A percentile compares a stretch with the other conserved stretches of the same genome.
These are phyloP conservation scores for Hypoxylon sp. DNA, from an alignment of 2,329 filamentous ascomycete genomes.

Conservation along the genomic window DNA sequence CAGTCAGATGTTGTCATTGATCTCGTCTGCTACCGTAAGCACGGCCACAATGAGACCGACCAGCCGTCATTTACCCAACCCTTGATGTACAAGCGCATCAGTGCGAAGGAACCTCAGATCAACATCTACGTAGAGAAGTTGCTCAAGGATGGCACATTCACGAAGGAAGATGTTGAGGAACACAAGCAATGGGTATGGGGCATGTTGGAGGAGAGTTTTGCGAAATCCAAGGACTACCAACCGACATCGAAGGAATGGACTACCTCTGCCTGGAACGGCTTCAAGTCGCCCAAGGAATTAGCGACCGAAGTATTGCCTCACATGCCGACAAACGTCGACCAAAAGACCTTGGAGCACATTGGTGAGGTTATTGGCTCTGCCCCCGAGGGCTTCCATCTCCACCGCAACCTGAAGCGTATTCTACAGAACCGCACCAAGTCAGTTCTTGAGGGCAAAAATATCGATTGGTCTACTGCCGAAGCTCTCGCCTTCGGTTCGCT, in stretches of 20 bases:
- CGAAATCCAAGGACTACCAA: constrained; percentile 97
- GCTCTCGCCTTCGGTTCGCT: constrained; percentile 94
- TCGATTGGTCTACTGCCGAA: constrained; percentile 98
- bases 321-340: constrained; percentile 84
- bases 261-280: constrained; percentile 98
- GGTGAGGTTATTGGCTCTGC: constrained; percentile 82
- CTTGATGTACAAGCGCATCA: constrained; percentile 99
- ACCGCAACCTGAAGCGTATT: constrained; percentile 98
- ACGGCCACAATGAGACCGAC: constrained; percentile 99
- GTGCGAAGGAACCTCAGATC: constrained; percentile 85
- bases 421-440: constrained; percentile 91
- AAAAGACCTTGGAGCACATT: constrained; percentile 82
- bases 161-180: constrained; percentile 97
- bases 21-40: constrained; percentile 98
- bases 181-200: constrained; percentile 99
- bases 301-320: constrained; percentile 95
- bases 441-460: constrained; percentile 90
- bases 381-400: constrained; percentile 88
- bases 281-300: constrained; percentile 98
- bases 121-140: constrained; percentile 94
- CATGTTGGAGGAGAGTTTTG: constrained; percentile 98
- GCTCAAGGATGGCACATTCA: constrained; percentile 92
- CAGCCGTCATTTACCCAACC: constrained; percentile 99
- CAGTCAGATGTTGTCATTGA: constrained; percentile 98
- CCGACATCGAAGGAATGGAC: constrained; percentile 98